Evolutionary conservation across 2,329 filamentous ascomycete genomes (phyloP).

Genomic region (Pseudogymnoascus sp.): DNA sequence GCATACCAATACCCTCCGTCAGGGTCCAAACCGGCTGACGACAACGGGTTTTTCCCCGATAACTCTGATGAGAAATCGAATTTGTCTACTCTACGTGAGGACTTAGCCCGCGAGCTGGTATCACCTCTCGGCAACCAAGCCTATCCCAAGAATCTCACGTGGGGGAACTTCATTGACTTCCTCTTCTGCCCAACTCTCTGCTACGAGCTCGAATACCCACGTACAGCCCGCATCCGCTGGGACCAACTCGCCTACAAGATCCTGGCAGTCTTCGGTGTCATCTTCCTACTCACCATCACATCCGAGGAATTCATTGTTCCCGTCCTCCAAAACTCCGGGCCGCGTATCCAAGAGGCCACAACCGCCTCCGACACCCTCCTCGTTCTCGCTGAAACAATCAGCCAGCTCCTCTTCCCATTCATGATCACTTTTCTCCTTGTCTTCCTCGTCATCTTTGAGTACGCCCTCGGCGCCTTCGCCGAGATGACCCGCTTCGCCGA

Average conservation of each 20-base stretch:
- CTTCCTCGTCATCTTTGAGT: constrained; percentile 98
- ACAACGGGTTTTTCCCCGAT: constrained; percentile 14
- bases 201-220: constrained; percentile 95
- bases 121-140: constrained; percentile 84
- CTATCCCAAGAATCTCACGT: constrained; percentile 81
- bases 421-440: constrained; percentile 94
- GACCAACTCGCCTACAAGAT: constrained; percentile 76
- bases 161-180: constrained; percentile 76
- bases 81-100: constrained; percentile 66
- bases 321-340: constrained; percentile 65
- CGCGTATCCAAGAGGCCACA: constrained; percentile 39
- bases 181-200: constrained; percentile 90
- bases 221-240: constrained; percentile 68
- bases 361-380: constrained; percentile 58
- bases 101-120: constrained; percentile 82
- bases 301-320: constrained; percentile 95
- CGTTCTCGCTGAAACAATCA: constrained; percentile 82
- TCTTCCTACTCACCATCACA: constrained; percentile 84
- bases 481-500: constrained; percentile 92
- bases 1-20: constrained; percentile 65
- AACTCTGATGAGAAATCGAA: constrained; percentile 35
- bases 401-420: constrained; percentile 88
- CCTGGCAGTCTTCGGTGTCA: constrained; percentile 86
- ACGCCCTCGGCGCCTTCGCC: constrained; percentile 86
- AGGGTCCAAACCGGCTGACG: constrained; percentile 18